A percentile compares a stretch with the other conserved stretches of the same genome.
Evolutionary conservation across 2,329 filamentous ascomycete species (phyloP).

Genomic region (Graphilbum fragrans): DNA sequence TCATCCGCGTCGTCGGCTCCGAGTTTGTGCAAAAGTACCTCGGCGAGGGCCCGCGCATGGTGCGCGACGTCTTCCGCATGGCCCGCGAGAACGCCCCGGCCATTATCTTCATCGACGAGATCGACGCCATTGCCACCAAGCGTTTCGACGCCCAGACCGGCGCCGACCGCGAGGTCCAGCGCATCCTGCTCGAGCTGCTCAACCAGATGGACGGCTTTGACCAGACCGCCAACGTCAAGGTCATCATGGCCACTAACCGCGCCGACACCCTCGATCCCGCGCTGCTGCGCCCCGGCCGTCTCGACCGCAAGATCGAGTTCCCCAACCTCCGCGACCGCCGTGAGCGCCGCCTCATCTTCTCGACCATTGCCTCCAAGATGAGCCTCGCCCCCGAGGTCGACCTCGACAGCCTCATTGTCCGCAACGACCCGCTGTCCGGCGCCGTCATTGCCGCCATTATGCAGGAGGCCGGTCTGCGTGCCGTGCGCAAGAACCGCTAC

Average conservation of each 20-base stretch:
- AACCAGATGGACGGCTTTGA: conserved; percentile 99
- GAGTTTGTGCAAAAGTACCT: conserved; percentile 99
- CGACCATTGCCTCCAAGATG: conserved; percentile 96
- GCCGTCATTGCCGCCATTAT: conserved; percentile 97
- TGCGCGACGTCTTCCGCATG: conserved; percentile 98
- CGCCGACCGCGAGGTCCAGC: conserved; percentile 94
- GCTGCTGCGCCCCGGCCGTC: conserved; percentile 81
- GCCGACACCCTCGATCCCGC: conserved; percentile 95
- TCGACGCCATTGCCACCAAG: conserved; percentile 97
- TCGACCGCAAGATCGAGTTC: conserved; percentile 98
- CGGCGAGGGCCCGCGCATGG: conserved; percentile 95
- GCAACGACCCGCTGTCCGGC: conserved; percentile 89
- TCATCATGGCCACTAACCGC: conserved; percentile 99
- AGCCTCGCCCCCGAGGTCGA: conserved; percentile 93
- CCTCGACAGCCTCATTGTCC: conserved; percentile 87
- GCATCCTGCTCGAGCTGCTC: conserved; percentile 90
- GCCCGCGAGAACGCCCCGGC: conserved; percentile 94
- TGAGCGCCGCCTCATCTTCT: conserved; percentile 92
- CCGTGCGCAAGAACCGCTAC: conserved; percentile 94
- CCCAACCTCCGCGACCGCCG: conserved; percentile 87
- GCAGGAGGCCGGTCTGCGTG: conserved; percentile 92
- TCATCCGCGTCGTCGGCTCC: conserved; percentile 95
- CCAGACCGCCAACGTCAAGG: conserved; percentile 97
- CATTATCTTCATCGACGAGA: conserved; percentile 99
- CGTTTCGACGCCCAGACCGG: conserved; percentile 98